A percentile compares a stretch with the other conserved stretches of the same genome.
phyloP scores from a whole-genome alignment of 225 moss, liverwort and hornwort species.

The Anthoceros angustus region DNA sequence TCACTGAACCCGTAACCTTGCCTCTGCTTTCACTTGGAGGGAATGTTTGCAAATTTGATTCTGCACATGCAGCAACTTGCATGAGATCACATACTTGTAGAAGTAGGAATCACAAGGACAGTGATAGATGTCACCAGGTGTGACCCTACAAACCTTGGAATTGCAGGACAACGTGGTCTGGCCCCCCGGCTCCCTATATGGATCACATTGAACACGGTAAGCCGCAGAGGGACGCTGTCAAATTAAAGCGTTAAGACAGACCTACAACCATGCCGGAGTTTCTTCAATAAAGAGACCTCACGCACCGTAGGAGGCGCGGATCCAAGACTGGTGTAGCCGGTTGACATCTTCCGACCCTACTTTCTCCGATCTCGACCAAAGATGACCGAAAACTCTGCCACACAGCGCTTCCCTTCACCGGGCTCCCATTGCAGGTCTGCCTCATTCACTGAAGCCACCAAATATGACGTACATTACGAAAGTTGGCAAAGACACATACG shows the following conservation, averaged over 20 bases:
- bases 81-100: conserved; percentile 9
- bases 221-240: background rate
- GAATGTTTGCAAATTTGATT: conserved; percentile 93
- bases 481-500: too few relatives aligned
- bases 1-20: conserved; percentile 56
- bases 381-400: background rate
- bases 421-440: background rate
- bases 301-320: background rate
- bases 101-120: background rate
- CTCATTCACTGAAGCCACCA: too few relatives aligned
- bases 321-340: background rate
- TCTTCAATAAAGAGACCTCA: background rate
- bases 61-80: conserved; percentile 28
- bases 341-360: background rate
- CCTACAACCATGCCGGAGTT: background rate
- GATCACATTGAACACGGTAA: background rate
- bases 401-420: background rate
- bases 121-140: background rate
- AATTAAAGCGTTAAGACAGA: background rate
- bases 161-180: conserved; percentile 1
- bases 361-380: background rate
- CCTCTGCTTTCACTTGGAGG: conserved; percentile 77
- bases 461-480: too few relatives aligned
- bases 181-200: background rate
- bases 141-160: background rate